These are phyloP conservation scores for Penicillium polonicum DNA, from an alignment of 2,329 filamentous ascomycete species.

Conservation along the genomic window DNA sequence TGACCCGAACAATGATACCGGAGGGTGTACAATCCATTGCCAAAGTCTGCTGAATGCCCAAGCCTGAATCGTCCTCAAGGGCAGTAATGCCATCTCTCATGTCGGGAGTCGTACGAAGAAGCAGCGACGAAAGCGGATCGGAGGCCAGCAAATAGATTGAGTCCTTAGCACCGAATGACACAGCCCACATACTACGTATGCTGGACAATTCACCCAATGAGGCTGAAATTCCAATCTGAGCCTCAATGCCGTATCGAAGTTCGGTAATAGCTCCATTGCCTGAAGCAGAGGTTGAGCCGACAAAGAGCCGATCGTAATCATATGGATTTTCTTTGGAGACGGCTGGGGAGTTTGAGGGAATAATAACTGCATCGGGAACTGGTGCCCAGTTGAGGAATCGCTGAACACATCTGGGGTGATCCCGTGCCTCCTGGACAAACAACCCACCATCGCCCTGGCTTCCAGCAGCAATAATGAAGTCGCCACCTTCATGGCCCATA, in stretches of 20 bases:
- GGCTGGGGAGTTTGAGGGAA: constrained; percentile 25
- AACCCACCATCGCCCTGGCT: constrained; percentile 75
- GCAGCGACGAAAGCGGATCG: constrained; percentile 41
- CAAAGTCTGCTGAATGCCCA: constrained; percentile 47
- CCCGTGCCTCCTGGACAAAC: constrained; percentile 65
- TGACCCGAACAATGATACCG: constrained; percentile 45
- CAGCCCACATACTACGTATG: constrained; percentile 46
- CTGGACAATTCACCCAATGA: constrained; percentile 42
- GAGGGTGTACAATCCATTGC: constrained; percentile 41
- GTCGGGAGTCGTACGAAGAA: constrained; percentile 40
- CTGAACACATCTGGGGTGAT: constrained; percentile 55
- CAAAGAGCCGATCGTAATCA: constrained; percentile 61
- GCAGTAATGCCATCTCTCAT: constrained; percentile 40
- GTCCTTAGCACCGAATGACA: constrained; percentile 35
- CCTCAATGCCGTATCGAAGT: constrained; percentile 67
- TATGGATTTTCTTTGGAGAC: constrained; percentile 22
- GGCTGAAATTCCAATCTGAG: constrained; percentile 56
- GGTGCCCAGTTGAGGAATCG: constrained; percentile 63
- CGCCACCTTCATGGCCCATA: constrained; percentile 65
- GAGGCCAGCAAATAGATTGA: constrained; percentile 44
- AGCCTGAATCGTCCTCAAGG: constrained; percentile 38
- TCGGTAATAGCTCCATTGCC: constrained; percentile 64
- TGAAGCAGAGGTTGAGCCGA: constrained; percentile 62
- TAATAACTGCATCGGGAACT: constrained; percentile 47
- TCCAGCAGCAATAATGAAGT: constrained; percentile 78